A percentile compares a stretch with the other conserved stretches of the same genome.
phyloP scores from a whole-genome alignment of 2,329 filamentous ascomycete genomes.

The Microdochium trichocladiopsis region DNA sequence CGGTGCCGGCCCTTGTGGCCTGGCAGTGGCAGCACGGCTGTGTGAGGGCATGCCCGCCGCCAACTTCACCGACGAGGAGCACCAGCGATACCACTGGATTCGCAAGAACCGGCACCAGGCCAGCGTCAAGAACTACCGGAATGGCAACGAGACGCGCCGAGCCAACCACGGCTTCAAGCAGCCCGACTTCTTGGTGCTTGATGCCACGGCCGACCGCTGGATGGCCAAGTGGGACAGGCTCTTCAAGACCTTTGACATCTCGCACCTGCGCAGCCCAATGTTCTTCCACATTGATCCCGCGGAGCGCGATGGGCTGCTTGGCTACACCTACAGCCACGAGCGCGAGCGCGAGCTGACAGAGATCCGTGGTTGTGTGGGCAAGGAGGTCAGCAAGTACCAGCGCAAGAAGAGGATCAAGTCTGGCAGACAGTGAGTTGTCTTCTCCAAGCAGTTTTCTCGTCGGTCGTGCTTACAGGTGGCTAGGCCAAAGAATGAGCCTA shows the following conservation, averaged over 20 bases:
- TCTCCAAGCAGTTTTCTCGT: neutral
- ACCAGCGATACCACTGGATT: slow-evolving; percentile 75
- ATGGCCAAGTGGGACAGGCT: slow-evolving; percentile 64
- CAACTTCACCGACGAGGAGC: slow-evolving; percentile 77
- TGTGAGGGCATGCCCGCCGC: slow-evolving; percentile 68
- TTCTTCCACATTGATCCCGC: slow-evolving; percentile 75
- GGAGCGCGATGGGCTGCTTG: slow-evolving; percentile 67
- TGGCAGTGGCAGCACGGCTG: slow-evolving; percentile 66
- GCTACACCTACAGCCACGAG: slow-evolving; percentile 55
- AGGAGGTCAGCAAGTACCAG: slow-evolving; percentile 72
- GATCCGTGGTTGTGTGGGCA: slow-evolving; percentile 68
- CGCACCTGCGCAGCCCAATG: slow-evolving; percentile 70
- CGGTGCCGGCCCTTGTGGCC: slow-evolving; percentile 68
- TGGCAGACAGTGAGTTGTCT: slow-evolving; percentile 32
- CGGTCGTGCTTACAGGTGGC: slow-evolving; percentile 4
- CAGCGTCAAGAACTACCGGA: slow-evolving; percentile 45
- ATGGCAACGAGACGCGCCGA: slow-evolving; percentile 16
- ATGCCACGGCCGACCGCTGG: slow-evolving; percentile 57
- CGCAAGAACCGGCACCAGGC: slow-evolving; percentile 55
- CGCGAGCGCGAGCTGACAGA: slow-evolving; percentile 60
- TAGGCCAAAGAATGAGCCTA: slow-evolving; percentile 37
- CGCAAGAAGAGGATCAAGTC: slow-evolving; percentile 52
- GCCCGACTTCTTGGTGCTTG: slow-evolving; percentile 53
- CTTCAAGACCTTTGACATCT: slow-evolving; percentile 63
- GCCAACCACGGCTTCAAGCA: neutral